Base-by-base conservation (phyloP, 768 basidiomycete genomes). In the Hygrocybe punicea region DNA sequence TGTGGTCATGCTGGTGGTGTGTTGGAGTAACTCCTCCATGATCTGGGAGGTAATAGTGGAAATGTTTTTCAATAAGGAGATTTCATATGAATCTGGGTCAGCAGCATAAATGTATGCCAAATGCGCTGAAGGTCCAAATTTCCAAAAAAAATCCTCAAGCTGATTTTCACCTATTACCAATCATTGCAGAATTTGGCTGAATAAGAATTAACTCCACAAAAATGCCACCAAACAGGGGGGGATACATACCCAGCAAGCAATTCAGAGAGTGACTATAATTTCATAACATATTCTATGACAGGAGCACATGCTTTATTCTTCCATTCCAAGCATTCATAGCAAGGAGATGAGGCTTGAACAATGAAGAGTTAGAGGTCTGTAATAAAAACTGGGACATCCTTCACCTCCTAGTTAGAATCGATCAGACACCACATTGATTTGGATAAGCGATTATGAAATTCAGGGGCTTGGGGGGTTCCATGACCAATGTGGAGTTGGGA, bases 341-440 rank as follows among this genome's bases (percentile, higher is more conserved):
- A 44, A 49, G 59, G 59, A 35, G 60, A 58, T 47, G 60, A 58
- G 51, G 60, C 51, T 58, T 61, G 60, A 54, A 61, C 57, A 33
- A 58, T 54, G 48, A 60, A 61, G 39, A 58, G 57, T 46, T 46
- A 36, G 25, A 55, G 50, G 42, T 58, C 56, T 58, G 44, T 51
- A 54, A 58, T 54, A 47, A 61, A 55, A 21, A 45, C 40, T 50
- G 53, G 57, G 39, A 58, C 57, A 7, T 36, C 51, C 44, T 53
- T 19, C 48, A 61, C 29, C 35, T 25, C 56, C 45, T 51, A 47
- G 53, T 58, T 61, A 19, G 47, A 61, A 58, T 58, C 53, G 29
- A 58, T 56, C 51, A 59, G 59, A 59, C 58, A 61, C 58, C 60
- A 59, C 46, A 53, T 58, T 29, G 49, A 59, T 47, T n/a, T 45